Evolutionary conservation across 2,329 filamentous ascomycete species (phyloP), one percentile per base, ranked within the genome.

Genomic region (Fusarium oxysporum): DNA sequence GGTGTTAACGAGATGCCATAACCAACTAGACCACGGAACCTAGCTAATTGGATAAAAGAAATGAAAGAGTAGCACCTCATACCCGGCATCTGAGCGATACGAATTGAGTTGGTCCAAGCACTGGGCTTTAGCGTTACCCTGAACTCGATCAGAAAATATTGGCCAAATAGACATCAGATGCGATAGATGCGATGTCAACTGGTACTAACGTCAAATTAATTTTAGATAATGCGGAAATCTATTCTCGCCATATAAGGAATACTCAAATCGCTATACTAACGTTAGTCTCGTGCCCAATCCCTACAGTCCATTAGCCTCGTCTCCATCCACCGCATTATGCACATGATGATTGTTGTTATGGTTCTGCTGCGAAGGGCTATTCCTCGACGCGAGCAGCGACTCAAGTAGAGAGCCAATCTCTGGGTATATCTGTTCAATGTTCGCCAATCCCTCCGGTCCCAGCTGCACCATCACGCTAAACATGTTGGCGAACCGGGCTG

Each of bases 1-100:
- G 76, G 76, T 78, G 76, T 78, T 78, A 77, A 71, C 76, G 74
- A 78, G 77, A 77, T 78, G 76, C 74, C 76, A 78, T 78, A 73
- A 78, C 77, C 77, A 78, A 74, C 77, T 78, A 78, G 76, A 78
- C 77, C 77, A 78, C 77, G 70, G 65, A 77, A 78, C 76, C 76
- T 45, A 41, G 21, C 11, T 41, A 9, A 50, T 54, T 59, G 28
- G 32, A 47, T 43, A 8, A 0, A 4, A 37, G 14, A 0, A 4
- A 2, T 0, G 3, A 5, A 8, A 37, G 14, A 19, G 5, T 3
- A n/a, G 4, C 1, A 3, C 0, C 0, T 5, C 1, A 12, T 35
- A 35, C 7, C 1, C 16, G 8, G 2, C 10, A 1, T 2, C 2
- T 7, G 6, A 14, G 17, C 4, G 19, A 16, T 9, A 28, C 1